These are phyloP conservation scores for Marsdenia floribunda DNA, from an alignment of 257 asterid species.

Conservation along the genomic window DNA sequence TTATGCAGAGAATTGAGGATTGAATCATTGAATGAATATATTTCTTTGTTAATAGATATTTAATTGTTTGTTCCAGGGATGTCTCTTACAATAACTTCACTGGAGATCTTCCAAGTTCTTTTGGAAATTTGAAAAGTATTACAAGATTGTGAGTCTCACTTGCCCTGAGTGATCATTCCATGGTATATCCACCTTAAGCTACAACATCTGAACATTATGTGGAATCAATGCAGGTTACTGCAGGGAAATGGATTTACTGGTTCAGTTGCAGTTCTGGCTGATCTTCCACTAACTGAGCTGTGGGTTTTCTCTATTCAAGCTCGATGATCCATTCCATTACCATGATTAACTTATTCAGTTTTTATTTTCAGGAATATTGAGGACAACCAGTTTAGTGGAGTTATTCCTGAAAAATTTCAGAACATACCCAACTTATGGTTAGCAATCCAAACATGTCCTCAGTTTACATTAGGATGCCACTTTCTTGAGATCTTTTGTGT, in stretches of 20 bases:
- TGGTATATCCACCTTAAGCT: constrained; percentile 1
- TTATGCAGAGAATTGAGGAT: not conserved
- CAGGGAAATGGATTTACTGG: constrained; percentile 79
- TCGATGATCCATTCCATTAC: not conserved
- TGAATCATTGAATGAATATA: not conserved
- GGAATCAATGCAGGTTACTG: constrained; percentile 53
- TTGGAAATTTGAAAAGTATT: constrained; percentile 51
- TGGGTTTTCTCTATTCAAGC: constrained; percentile 29
- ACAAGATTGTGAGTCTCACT: constrained; percentile 56
- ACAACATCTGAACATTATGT: constrained; percentile 11
- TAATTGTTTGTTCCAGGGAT: constrained; percentile 51
- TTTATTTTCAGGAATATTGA: constrained; percentile 66
- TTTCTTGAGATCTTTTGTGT: not conserved
- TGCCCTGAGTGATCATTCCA: constrained; percentile 4
- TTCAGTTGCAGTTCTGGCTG: constrained; percentile 66
- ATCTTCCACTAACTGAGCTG: constrained; percentile 66
- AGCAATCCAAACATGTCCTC: not conserved
- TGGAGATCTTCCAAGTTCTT: constrained; percentile 88
- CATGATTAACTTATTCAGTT: constrained; percentile 18
- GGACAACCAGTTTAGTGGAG: constrained; percentile 93
- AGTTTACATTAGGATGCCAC: not conserved
- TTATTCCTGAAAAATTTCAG: constrained; percentile 76
- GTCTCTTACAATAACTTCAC: constrained; percentile 72
- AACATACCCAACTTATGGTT: constrained; percentile 65
- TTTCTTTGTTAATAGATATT: constrained; percentile 8